Conservation (phyloP, 1,284 basidiomycete genomes). For the Caloboletus inedulis region DNA sequence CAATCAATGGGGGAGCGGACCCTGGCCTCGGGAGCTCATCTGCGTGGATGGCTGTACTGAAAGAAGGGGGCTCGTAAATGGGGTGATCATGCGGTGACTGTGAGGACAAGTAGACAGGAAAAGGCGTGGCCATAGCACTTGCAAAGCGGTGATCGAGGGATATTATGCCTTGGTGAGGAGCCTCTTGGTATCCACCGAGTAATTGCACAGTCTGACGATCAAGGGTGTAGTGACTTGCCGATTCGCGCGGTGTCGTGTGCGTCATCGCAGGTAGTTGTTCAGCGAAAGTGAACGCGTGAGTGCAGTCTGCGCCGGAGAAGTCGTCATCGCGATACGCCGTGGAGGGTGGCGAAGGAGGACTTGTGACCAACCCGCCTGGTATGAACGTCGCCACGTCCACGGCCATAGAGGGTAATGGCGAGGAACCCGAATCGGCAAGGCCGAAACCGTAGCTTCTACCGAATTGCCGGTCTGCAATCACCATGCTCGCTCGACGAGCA, state of each 20-base stretch:
- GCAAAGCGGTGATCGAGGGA: constrained; percentile 28
- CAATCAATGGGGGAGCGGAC: constrained; percentile 32
- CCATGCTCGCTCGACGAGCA: constrained; percentile 18
- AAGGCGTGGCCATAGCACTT: constrained; percentile 30
- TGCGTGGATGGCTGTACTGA: constrained; percentile 20
- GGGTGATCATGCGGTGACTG: constrained; percentile 32
- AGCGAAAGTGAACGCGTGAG: constrained; percentile 14
- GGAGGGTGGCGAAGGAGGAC: constrained; percentile 23
- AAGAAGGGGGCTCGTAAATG: constrained; percentile 24
- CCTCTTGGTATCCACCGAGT: constrained; percentile 19
- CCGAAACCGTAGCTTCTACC: constrained; percentile 10
- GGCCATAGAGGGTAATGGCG: constrained; percentile 18
- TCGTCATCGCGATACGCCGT: constrained; percentile 29
- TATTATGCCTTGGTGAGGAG: constrained; percentile 17
- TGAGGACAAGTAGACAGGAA: constrained; percentile 31
- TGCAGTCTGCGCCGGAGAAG: constrained; percentile 15
- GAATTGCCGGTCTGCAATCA: constrained; percentile 14
- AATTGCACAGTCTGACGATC: constrained; percentile 24
- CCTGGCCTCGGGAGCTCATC: constrained; percentile 29
- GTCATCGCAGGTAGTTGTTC: constrained; percentile 20
- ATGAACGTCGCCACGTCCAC: constrained; percentile 18
- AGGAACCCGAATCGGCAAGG: constrained; percentile 5
- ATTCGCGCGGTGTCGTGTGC: constrained; percentile 14
- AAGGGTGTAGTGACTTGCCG: constrained; percentile 11
- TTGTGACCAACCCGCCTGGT: constrained; percentile 16